Evolutionary conservation across 2,329 filamentous ascomycete species (phyloP).

Genomic region (Cladosporium oxysporum): DNA sequence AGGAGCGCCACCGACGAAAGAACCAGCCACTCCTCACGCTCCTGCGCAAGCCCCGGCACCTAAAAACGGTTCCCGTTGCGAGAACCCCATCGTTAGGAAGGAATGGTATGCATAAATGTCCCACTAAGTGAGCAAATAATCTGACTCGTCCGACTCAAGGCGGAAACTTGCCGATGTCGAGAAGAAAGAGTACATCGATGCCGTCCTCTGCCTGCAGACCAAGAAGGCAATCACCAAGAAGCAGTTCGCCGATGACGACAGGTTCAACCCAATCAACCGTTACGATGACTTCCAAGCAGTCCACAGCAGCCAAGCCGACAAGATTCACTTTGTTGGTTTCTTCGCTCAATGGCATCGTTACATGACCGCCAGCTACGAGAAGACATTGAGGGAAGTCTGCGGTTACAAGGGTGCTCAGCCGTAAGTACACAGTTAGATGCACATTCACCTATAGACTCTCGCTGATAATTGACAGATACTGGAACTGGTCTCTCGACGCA

Average conservation of each 20-base stretch:
- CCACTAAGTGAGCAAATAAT: background rate
- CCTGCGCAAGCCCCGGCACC: background rate
- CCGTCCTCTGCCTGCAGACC: conserved; percentile 29
- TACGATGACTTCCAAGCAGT: conserved; percentile 33
- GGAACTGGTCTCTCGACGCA: conserved; percentile 33
- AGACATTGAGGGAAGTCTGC: conserved; percentile 28
- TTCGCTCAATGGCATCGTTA: conserved; percentile 35
- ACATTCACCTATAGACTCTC: background rate
- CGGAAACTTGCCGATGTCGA: conserved; percentile 24
- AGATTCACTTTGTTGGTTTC: conserved; percentile 26
- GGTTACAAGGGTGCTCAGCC: conserved; percentile 26
- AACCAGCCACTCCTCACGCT: background rate
- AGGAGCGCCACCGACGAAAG: background rate
- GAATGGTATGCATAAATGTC: conserved; percentile 6
- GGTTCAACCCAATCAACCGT: conserved; percentile 17
- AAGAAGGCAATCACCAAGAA: conserved; percentile 25
- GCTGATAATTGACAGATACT: conserved; percentile 24
- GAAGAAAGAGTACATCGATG: conserved; percentile 29
- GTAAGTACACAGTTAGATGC: background rate
- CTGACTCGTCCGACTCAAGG: conserved; percentile 14
- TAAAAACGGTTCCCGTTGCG: background rate
- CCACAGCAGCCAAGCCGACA: conserved; percentile 27
- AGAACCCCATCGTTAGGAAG: conserved; percentile 9
- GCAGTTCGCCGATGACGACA: conserved; percentile 21
- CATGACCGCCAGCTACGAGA: conserved; percentile 31